Evolutionary conservation across 2,329 filamentous ascomycete species (phyloP), one percentile per base, ranked within the genome.

Genomic region (Neofusicoccum cordaticola): DNA sequence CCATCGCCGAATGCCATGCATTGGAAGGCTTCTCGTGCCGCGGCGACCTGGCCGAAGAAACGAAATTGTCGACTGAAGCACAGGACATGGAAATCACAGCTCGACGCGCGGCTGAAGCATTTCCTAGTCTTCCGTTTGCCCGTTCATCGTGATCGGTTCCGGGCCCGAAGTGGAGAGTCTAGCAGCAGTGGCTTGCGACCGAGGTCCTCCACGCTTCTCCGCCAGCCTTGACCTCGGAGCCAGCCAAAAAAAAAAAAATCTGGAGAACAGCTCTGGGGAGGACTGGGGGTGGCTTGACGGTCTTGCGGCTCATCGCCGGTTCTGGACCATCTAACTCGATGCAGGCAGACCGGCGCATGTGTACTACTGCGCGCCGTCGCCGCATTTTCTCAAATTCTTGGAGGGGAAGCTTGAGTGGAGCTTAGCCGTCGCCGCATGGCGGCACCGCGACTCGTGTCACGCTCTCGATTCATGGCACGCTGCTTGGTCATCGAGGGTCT

Each of bases 1-100:
- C 56, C 56, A 37, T 47, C 11, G 37, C 27, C 39, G 52, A n/a
- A 44, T 57, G 52, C 52, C 52, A 57, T 34, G 56, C 56, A 37
- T 44, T n/a, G 12, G 17, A 31, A 35, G 19, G 17, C 22, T 47
- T 13, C 13, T 47, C 39, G 39, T 13, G 56, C n/a, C 42, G 42
- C 27, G 12, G 31, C 17, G 13, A 13, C 15, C 42, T 35, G 42
- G 39, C 13, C 31, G 2, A 34, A 22, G 22, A n/a, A 42, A 6
- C 19, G 12, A 60, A 37, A 45, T 22, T 35, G 42, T 35, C 12
- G 13, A 44, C 11, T 15, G 8, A 31, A 47, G 4, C 5, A 15
- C 41, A 47, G n/a, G 4, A 17, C 27, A 6, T 35, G 12, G 8
- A 15, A 34, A 47, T 7, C 2, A 9, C 42, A 8, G 41, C 17